Evolutionary conservation across 1,284 basidiomycete genomes (phyloP).

Genomic region (Tranzscheliella williamsii): DNA sequence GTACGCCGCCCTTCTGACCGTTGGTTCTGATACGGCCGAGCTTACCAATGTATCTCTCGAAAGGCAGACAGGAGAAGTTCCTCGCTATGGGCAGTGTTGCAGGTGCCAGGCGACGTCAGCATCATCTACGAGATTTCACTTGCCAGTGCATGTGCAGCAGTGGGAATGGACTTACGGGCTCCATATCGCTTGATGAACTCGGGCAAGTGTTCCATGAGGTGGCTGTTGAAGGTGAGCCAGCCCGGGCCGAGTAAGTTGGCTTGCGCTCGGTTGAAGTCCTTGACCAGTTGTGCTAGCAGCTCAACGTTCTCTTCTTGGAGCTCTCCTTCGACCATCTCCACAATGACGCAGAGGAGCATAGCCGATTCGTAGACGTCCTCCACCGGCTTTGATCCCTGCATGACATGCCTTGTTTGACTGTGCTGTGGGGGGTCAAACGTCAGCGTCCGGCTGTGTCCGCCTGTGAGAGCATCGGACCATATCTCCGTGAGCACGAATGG

Average conservation of each 20-base stretch:
- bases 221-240: conserved; percentile 6
- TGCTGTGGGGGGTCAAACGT: background rate
- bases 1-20: background rate
- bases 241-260: conserved; percentile 1
- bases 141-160: no score
- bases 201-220: background rate
- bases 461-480: background rate
- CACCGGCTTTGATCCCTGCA: background rate
- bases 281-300: background rate
- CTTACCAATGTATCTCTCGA: conserved; percentile 1
- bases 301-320: background rate
- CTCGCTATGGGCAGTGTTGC: no score
- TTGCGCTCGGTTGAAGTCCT: background rate
- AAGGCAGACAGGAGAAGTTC: conserved; percentile 1
- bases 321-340: background rate
- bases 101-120: no score
- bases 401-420: background rate
- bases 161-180: no score
- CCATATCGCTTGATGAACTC: conserved; percentile 1
- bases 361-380: background rate
- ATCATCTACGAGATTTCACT: no score
- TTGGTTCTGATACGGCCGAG: background rate
- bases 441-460: background rate
- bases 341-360: background rate
- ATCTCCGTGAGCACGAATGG: conserved; percentile 1